Conservation (phyloP, 73 alveolate genomes). For the Paramecium octaurelia region DNA sequence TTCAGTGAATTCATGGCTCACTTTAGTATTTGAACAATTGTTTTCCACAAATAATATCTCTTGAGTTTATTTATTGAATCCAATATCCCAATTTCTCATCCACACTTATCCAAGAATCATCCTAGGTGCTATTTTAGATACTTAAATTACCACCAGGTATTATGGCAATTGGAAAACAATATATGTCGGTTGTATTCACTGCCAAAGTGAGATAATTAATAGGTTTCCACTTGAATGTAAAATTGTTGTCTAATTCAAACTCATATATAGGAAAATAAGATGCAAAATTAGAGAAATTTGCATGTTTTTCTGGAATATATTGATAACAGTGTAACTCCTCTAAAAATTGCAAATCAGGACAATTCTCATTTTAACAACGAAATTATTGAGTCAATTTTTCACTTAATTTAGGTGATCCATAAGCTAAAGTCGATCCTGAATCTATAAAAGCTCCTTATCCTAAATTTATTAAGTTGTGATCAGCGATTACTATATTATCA, state of each 20-base stretch:
- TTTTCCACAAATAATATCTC: not conserved
- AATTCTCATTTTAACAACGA: not conserved
- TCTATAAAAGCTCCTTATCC: slow-evolving; percentile 45
- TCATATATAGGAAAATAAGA: not conserved
- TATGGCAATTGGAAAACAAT: not conserved
- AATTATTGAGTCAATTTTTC: not conserved
- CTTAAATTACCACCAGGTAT: not conserved
- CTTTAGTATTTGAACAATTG: slow-evolving; percentile 1
- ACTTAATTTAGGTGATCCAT: not conserved
- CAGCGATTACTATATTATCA: not conserved
- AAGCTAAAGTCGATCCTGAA: slow-evolving; percentile 28
- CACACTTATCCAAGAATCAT: slow-evolving; percentile 38
- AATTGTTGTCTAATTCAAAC: not conserved
- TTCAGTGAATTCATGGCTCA: not conserved
- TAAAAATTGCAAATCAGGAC: not conserved
- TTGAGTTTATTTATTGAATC: not conserved
- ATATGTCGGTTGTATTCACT: not conserved
- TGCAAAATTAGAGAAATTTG: not conserved
- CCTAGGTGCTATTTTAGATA: not conserved
- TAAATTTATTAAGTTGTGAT: not conserved
- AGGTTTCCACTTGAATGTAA: slow-evolving; percentile 18
- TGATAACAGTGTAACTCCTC: not conserved
- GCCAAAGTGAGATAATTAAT: not conserved
- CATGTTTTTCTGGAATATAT: not conserved
- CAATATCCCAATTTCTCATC: slow-evolving; percentile 56